Conservation (phyloP, 768 basidiomycete genomes). For the Ramaria sp. region DNA sequence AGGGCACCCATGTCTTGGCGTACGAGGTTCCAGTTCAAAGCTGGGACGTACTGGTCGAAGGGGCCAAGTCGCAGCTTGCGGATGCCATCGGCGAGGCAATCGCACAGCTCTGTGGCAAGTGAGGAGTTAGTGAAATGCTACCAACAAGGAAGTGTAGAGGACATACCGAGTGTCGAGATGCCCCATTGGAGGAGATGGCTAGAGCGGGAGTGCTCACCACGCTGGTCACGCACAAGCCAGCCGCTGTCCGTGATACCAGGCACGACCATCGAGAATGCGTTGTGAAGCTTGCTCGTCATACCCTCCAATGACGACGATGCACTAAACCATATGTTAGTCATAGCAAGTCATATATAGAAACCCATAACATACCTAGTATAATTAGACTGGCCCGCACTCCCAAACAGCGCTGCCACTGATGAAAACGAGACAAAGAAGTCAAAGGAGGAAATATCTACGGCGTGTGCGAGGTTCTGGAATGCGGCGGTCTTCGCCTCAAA, state of each 20-base stretch:
- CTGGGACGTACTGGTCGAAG: constrained; percentile 22
- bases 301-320: constrained; percentile 24
- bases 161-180: constrained; percentile 12
- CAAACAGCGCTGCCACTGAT: constrained; percentile 23
- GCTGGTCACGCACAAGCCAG: constrained; percentile 9
- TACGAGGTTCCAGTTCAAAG: constrained; percentile 22
- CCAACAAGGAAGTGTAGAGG: neutral
- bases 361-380: constrained; percentile 22
- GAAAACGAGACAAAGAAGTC: constrained; percentile 29
- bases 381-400: constrained; percentile 28
- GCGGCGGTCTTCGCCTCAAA: constrained; percentile 22
- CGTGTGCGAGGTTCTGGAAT: constrained; percentile 17
- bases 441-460: constrained; percentile 18
- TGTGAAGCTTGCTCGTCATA: constrained; percentile 15
- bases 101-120: constrained; percentile 17
- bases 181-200: constrained; percentile 10
- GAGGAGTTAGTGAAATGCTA: neutral
- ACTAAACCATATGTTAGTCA: constrained; percentile 11
- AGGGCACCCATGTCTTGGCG: constrained; percentile 17
- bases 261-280: constrained; percentile 24
- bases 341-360: neutral
- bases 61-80: constrained; percentile 16
- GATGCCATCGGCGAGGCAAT: constrained; percentile 25
- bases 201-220: constrained; percentile 4
- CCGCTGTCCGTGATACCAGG: constrained; percentile 23